phyloP scores from a whole-genome alignment of 2,329 filamentous ascomycete genomes.

The Myriosclerotinia scirpicola region DNA sequence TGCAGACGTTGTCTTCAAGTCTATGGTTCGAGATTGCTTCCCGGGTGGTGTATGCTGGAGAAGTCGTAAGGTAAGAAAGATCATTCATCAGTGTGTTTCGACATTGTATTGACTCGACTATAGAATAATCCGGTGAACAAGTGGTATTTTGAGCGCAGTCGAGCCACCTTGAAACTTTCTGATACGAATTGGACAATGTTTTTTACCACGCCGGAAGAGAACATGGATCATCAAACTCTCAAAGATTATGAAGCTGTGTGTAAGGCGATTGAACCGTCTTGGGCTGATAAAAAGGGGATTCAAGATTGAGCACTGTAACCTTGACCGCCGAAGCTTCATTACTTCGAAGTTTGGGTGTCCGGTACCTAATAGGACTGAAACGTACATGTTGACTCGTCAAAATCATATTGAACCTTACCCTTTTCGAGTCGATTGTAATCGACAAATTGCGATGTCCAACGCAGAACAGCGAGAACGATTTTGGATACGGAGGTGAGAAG shows the following conservation, averaged over 20 bases:
- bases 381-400: neutral
- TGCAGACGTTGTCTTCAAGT: constrained; percentile 93
- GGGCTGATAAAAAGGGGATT: constrained; percentile 59
- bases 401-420: neutral
- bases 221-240: constrained; percentile 56
- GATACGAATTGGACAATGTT: constrained; percentile 97
- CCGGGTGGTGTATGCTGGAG: constrained; percentile 86
- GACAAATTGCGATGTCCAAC: neutral
- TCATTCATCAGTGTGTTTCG: neutral
- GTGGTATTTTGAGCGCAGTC: constrained; percentile 95
- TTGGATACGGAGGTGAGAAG: neutral
- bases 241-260: constrained; percentile 76
- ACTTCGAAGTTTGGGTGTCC: neutral
- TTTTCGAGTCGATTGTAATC: neutral
- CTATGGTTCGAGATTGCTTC: constrained; percentile 89
- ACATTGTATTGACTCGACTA: neutral
- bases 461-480: neutral
- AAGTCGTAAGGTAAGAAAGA: constrained; percentile 52
- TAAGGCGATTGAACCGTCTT: constrained; percentile 60
- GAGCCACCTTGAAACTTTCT: constrained; percentile 77
- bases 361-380: too few relatives aligned
- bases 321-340: neutral
- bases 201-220: constrained; percentile 77
- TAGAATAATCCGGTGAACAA: constrained; percentile 96
- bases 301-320: constrained; percentile 49